phyloP scores from a whole-genome alignment of 2,329 filamentous ascomycete genomes.

The Nigrospora sphaerica region DNA sequence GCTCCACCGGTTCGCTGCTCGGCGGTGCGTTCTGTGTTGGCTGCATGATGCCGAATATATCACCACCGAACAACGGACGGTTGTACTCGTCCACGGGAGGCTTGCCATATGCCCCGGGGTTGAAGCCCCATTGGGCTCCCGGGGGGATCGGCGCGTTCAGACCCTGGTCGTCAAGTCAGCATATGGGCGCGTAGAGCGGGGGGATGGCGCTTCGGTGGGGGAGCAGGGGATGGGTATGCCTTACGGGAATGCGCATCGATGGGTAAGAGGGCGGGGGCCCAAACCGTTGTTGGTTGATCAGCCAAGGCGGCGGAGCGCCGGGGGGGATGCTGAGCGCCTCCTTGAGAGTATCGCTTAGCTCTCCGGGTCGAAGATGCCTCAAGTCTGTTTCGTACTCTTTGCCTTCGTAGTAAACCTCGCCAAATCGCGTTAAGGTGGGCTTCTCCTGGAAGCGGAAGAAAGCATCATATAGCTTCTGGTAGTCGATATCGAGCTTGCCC shows the following conservation, averaged over 20 bases:
- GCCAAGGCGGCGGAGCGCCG: constrained; percentile 89
- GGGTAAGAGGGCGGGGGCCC: constrained; percentile 93
- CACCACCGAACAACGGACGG: constrained; percentile 83
- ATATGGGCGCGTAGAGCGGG: too few species aligned
- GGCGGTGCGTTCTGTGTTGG: constrained; percentile 29
- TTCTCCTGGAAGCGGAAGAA: constrained; percentile 99
- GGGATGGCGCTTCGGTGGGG: too few species aligned
- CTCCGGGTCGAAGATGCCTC: constrained; percentile 81
- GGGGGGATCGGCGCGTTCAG: constrained; percentile 88
- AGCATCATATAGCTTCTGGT: constrained; percentile 95
- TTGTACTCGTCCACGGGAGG: constrained; percentile 93
- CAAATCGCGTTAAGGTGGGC: constrained; percentile 85
- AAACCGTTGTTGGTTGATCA: constrained; percentile 92
- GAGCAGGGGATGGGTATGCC: too few species aligned
- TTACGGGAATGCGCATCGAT: constrained; percentile 73
- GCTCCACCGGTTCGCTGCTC: constrained; percentile 74
- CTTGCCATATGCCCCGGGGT: constrained; percentile 92
- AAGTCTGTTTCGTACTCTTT: constrained; percentile 97
- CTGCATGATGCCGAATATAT: constrained; percentile 76
- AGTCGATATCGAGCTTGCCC: constrained; percentile 96
- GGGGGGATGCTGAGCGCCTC: constrained; percentile 92
- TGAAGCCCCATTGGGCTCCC: constrained; percentile 89
- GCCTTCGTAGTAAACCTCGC: constrained; percentile 98
- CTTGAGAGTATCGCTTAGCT: constrained; percentile 80
- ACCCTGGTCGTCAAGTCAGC: constrained; percentile 32